These are phyloP conservation scores for Xylariaceae sp. DNA, from an alignment of 2,329 filamentous ascomycete species.

Conservation along the genomic window DNA sequence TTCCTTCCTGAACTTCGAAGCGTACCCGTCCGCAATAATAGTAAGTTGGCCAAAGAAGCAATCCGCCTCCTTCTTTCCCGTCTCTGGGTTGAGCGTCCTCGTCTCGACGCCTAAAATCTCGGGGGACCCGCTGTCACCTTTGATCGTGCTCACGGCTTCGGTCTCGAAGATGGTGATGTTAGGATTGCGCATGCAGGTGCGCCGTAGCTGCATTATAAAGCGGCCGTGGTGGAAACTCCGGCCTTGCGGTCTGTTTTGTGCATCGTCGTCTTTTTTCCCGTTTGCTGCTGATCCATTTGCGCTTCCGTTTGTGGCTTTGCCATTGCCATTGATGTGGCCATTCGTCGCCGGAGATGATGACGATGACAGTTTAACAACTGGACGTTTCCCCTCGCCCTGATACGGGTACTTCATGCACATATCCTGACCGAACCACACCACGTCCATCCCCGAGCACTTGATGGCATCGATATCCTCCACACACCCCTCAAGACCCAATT, in stretches of 20 bases:
- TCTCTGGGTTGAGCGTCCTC: conserved; percentile 56
- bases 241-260: conserved; percentile 57
- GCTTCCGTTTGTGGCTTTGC: conserved; percentile 23
- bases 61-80: conserved; percentile 57
- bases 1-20: conserved; percentile 83
- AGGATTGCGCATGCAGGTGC: conserved; percentile 66
- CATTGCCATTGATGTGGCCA: conserved; percentile 17
- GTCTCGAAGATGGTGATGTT: conserved; percentile 93
- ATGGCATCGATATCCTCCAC: conserved; percentile 86
- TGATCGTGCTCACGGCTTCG: conserved; percentile 73
- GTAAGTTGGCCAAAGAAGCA: conserved; percentile 87
- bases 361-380: conserved; percentile 4
- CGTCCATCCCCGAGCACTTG: conserved; percentile 78
- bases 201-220: conserved; percentile 79
- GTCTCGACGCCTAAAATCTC: conserved; percentile 82
- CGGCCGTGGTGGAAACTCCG: conserved; percentile 89
- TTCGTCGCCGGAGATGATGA: too few species aligned
- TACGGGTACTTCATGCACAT: conserved; percentile 77
- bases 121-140: conserved; percentile 60
- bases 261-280: conserved; percentile 26
- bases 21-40: conserved; percentile 87
- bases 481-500: conserved; percentile 76
- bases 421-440: conserved; percentile 72
- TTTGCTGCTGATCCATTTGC: conserved; percentile 30
- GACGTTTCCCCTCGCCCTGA: conserved; percentile 40